Evolutionary conservation across 257 asterid species (phyloP).

Genomic region (Plectranthus barbatus): DNA sequence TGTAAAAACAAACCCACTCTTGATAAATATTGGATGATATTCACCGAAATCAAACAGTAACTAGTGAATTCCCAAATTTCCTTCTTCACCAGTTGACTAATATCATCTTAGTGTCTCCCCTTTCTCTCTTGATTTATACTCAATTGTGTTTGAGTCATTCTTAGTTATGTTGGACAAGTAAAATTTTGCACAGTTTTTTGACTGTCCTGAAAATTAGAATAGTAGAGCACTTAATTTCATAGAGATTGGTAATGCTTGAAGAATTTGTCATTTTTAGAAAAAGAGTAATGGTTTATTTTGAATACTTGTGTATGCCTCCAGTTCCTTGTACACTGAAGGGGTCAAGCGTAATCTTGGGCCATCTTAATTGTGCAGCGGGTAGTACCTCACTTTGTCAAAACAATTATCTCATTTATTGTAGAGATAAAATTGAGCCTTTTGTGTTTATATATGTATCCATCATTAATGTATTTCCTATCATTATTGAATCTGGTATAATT

Average conservation of each 20-base stretch:
- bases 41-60: not conserved
- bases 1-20: not conserved
- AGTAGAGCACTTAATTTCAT: not conserved
- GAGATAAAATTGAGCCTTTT: not conserved
- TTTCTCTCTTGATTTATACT: not conserved
- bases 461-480: not conserved
- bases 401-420: not conserved
- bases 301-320: not conserved
- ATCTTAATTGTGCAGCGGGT: not conserved
- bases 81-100: not conserved
- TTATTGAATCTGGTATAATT: not conserved
- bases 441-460: not conserved
- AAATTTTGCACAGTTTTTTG: not conserved
- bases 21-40: not conserved
- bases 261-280: not conserved
- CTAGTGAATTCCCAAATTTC: not conserved
- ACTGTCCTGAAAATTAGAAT: not conserved
- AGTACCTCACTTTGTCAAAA: not conserved
- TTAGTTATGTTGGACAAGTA: not conserved
- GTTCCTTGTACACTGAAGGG: not conserved
- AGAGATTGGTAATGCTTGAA: not conserved
- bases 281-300: not conserved
- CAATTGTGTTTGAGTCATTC: not conserved
- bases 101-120: not conserved
- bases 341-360: not conserved